A percentile compares a stretch with the other conserved stretches of the same genome.
Evolutionary conservation across 2,329 filamentous ascomycete genomes (phyloP).

Genomic region (Pseudopithomyces chartarum): DNA sequence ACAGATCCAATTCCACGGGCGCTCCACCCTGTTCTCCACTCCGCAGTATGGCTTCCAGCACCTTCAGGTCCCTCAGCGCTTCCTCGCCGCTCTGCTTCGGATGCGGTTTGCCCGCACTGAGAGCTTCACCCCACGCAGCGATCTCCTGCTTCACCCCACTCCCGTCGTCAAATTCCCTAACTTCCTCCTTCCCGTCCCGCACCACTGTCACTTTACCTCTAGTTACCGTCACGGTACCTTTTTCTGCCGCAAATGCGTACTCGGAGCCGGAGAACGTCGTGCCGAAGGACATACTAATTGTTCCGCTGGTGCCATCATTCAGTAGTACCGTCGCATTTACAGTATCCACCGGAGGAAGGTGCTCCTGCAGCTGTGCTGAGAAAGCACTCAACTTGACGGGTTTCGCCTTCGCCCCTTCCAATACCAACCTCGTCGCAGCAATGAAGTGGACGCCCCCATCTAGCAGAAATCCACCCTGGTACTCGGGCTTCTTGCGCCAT

Average conservation of each 20-base stretch:
- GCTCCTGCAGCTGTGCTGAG: conserved; percentile 58
- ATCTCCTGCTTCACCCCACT: conserved; percentile 65
- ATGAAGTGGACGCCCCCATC: conserved; percentile 77
- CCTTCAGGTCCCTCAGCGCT: conserved; percentile 65
- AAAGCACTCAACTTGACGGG: conserved; percentile 59
- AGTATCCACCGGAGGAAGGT: conserved; percentile 70
- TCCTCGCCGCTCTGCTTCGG: conserved; percentile 61
- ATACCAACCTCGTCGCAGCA: conserved; percentile 65
- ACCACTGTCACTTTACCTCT: conserved; percentile 47
- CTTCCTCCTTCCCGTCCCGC: conserved; percentile 31
- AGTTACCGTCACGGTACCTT: conserved; percentile 58
- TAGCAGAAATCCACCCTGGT: conserved; percentile 78
- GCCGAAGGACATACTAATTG: conserved; percentile 63
- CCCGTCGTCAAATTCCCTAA: conserved; percentile 55
- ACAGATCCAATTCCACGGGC: conserved; percentile 27
- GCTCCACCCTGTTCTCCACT: conserved; percentile 47
- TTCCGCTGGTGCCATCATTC: conserved; percentile 60
- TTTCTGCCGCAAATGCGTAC: conserved; percentile 63
- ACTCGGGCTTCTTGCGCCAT: conserved; percentile 71
- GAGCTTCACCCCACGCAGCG: conserved; percentile 62
- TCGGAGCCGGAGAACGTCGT: conserved; percentile 60
- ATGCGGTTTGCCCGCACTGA: conserved; percentile 56
- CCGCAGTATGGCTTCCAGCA: conserved; percentile 51
- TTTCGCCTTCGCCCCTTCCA: conserved; percentile 52
- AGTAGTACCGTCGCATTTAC: conserved; percentile 64